phyloP scores from a whole-genome alignment of 148 eudicot genomes.

The Heliosperma pusillum region DNA sequence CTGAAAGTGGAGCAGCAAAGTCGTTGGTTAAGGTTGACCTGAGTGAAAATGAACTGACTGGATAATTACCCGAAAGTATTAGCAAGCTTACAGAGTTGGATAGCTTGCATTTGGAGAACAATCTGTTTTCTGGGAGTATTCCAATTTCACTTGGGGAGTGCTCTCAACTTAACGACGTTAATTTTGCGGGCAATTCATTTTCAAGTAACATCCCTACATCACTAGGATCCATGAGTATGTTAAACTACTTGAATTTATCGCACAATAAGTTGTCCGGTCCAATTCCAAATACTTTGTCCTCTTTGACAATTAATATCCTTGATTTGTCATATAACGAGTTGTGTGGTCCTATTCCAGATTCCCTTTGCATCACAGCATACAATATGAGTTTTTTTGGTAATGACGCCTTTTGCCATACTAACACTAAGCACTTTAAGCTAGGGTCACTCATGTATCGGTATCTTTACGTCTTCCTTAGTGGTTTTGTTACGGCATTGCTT shows the following conservation, averaged over 20 bases:
- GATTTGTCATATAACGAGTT: conserved; percentile 68
- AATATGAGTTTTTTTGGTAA: conserved; percentile 69
- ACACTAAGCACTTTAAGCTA: conserved; percentile 35
- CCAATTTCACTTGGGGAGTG: conserved; percentile 60
- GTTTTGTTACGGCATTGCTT: conserved; percentile 30
- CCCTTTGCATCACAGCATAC: conserved; percentile 49
- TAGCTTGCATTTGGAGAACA: conserved; percentile 47
- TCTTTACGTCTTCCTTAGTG: conserved; percentile 38
- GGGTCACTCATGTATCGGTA: conserved; percentile 37
- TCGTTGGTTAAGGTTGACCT: conserved; percentile 42
- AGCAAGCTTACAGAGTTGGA: conserved; percentile 44
- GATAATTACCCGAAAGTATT: conserved; percentile 44
- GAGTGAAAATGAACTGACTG: conserved; percentile 47
- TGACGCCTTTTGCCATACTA: conserved; percentile 61
- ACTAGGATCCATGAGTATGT: conserved; percentile 51
- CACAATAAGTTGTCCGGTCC: conserved; percentile 57
- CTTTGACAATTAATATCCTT: conserved; percentile 54
- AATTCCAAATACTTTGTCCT: conserved; percentile 56
- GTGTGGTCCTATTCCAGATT: conserved; percentile 58
- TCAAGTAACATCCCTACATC: conserved; percentile 56
- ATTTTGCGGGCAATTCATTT: conserved; percentile 55
- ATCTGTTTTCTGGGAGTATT: conserved; percentile 51
- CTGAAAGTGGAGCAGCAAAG: conserved; percentile 43
- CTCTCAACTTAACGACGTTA: conserved; percentile 49
- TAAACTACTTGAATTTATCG: conserved; percentile 69